These are phyloP conservation scores for Neopestalotiopsis rosae DNA, from an alignment of 2,329 filamentous ascomycete genomes.

Conservation along the genomic window DNA sequence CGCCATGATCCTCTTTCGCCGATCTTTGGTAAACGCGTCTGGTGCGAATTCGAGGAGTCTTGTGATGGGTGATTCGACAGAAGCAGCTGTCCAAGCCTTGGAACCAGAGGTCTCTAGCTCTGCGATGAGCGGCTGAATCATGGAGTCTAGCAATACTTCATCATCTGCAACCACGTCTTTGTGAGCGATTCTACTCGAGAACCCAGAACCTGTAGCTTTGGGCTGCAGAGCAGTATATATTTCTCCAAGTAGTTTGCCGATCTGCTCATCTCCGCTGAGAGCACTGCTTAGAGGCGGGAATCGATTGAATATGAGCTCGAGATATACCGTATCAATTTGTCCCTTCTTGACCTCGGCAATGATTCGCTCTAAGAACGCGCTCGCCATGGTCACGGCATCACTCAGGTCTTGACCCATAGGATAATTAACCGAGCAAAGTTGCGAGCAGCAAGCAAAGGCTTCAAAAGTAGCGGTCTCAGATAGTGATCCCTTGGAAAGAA, in stretches of 20 bases:
- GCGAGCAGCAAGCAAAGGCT: conserved; percentile 35
- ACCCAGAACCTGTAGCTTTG: too few species aligned
- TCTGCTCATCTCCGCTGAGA: background rate
- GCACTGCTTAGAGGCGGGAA: conserved; percentile 21
- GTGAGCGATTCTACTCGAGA: background rate
- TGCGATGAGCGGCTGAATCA: conserved; percentile 30
- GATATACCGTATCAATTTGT: conserved; percentile 24
- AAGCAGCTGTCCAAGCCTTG: conserved; percentile 31
- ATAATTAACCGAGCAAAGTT: conserved; percentile 34
- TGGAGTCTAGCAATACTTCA: conserved; percentile 25
- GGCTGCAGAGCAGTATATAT: background rate
- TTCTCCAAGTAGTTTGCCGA: background rate
- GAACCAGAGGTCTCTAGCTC: conserved; percentile 27
- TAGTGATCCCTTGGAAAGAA: conserved; percentile 31
- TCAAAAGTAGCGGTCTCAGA: conserved; percentile 31
- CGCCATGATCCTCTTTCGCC: conserved; percentile 37
- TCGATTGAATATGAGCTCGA: conserved; percentile 31
- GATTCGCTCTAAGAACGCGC: conserved; percentile 30
- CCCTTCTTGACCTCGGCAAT: conserved; percentile 23
- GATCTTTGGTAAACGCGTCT: conserved; percentile 33
- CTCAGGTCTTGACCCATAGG: conserved; percentile 31
- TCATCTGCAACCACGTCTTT: conserved; percentile 9
- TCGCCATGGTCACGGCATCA: conserved; percentile 30
- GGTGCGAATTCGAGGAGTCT: conserved; percentile 33
- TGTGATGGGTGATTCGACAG: conserved; percentile 27